These are phyloP conservation scores for Ulvella scutata DNA, from an alignment of 139 green algal species.

Conservation along the genomic window DNA sequence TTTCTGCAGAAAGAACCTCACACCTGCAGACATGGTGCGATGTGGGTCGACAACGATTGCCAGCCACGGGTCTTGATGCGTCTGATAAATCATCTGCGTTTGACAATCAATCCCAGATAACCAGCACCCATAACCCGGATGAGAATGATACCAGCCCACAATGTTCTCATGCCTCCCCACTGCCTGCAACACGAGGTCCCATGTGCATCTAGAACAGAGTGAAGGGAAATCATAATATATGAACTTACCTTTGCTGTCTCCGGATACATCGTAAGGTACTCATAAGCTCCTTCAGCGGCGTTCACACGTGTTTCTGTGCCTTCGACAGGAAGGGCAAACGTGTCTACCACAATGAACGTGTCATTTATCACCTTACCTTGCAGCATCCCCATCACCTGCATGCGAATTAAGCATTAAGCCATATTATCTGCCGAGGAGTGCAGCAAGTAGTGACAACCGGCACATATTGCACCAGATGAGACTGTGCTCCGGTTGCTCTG, in stretches of 20 bases:
- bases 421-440: no score
- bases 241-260: constrained; percentile 44
- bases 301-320: constrained; percentile 96
- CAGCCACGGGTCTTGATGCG: constrained; percentile 83
- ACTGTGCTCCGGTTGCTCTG: background rate
- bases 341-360: constrained; percentile 89
- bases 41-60: constrained; percentile 94
- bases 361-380: constrained; percentile 73
- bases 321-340: constrained; percentile 92
- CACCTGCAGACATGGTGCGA: constrained; percentile 70
- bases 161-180: constrained; percentile 79
- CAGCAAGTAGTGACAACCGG: no score
- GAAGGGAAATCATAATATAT: background rate
- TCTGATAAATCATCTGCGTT: constrained; percentile 68
- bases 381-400: constrained; percentile 90
- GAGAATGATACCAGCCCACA: constrained; percentile 97
- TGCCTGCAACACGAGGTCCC: constrained; percentile 14
- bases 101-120: constrained; percentile 81
- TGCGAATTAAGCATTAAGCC: no score
- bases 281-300: constrained; percentile 73
- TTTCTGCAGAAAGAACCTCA: background rate
- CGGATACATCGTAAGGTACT: constrained; percentile 90
- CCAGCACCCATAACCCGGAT: constrained; percentile 98
- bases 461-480: no score
- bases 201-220: background rate